Evolutionary conservation across 192 early-diverging fungal species (phyloP).

Genomic region (Funneliformis geosporum): DNA sequence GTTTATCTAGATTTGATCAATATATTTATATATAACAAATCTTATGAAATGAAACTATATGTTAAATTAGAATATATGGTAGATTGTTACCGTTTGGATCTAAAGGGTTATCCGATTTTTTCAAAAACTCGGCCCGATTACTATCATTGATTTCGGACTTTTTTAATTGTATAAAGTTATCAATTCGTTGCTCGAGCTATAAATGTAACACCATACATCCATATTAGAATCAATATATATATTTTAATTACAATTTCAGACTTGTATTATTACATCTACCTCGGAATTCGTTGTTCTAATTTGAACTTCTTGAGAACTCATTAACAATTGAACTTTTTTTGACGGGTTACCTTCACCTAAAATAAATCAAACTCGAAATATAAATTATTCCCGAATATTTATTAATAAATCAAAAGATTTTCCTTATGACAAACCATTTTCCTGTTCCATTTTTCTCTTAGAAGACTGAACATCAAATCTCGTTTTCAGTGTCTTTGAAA

Average conservation of each 20-base stretch:
- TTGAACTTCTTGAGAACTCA: slow-evolving; percentile 20
- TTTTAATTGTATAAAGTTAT: slow-evolving; percentile 17
- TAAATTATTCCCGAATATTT: background rate
- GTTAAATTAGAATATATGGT: background rate
- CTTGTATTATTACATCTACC: background rate
- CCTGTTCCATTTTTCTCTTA: slow-evolving; percentile 16
- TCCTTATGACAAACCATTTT: slow-evolving; percentile 1
- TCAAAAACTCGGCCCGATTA: slow-evolving; percentile 27
- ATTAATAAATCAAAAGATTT: background rate
- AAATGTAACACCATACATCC: background rate
- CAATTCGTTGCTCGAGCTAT: slow-evolving; percentile 29
- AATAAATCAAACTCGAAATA: background rate
- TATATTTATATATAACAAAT: background rate
- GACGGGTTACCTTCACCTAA: background rate
- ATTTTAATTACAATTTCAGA: background rate
- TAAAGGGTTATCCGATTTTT: slow-evolving; percentile 11
- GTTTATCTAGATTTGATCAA: background rate
- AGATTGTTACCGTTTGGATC: slow-evolving; percentile 14
- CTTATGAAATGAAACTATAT: background rate
- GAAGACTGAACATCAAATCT: background rate
- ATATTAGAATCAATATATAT: background rate
- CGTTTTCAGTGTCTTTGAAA: background rate
- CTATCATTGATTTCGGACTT: slow-evolving; percentile 33
- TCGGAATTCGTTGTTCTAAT: slow-evolving; percentile 24
- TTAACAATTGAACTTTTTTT: slow-evolving; percentile 21